Conservation (phyloP, 2,329 filamentous ascomycete species). For the Pseudocercospora fijiensis region DNA sequence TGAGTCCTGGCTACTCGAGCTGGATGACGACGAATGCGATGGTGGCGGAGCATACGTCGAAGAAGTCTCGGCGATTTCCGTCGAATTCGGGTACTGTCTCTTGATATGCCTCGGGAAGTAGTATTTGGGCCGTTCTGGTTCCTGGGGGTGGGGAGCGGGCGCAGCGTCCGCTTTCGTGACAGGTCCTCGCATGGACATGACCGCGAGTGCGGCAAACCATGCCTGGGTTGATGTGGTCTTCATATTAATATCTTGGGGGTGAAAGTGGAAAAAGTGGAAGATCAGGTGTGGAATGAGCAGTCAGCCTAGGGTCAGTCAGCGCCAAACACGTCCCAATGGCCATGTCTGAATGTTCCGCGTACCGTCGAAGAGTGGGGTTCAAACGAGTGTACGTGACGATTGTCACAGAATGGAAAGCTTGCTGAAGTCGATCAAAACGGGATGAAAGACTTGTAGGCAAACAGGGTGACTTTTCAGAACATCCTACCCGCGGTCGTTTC, state of each 20-base stretch:
- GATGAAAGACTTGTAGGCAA: conserved; percentile 13
- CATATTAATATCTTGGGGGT: conserved; percentile 27
- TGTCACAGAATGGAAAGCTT: conserved; percentile 34
- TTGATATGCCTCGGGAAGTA: conserved; percentile 51
- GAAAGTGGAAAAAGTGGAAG: conserved; percentile 19
- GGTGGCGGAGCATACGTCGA: not conserved
- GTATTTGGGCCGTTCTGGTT: conserved; percentile 43
- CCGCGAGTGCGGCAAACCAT: conserved; percentile 48
- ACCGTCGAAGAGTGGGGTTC: conserved; percentile 41
- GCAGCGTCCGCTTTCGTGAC: conserved; percentile 51
- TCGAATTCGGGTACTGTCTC: conserved; percentile 42
- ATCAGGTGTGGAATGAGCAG: conserved; percentile 11
- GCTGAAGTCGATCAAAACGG: conserved; percentile 26
- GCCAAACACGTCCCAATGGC: not conserved
- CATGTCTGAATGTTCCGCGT: conserved; percentile 11
- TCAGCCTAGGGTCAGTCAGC: conserved; percentile 18
- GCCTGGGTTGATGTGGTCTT: conserved; percentile 48
- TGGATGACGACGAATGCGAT: conserved; percentile 1
- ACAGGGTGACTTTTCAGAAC: conserved; percentile 26
- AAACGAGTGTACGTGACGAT: conserved; percentile 56
- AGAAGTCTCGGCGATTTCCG: conserved; percentile 11
- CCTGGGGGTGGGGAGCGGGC: conserved; percentile 46
- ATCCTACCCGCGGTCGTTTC: conserved; percentile 28
- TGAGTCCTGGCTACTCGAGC: not conserved
- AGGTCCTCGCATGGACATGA: conserved; percentile 46